phyloP scores from a whole-genome alignment of 23 red algal species.

The Rhodosorus marinus region DNA sequence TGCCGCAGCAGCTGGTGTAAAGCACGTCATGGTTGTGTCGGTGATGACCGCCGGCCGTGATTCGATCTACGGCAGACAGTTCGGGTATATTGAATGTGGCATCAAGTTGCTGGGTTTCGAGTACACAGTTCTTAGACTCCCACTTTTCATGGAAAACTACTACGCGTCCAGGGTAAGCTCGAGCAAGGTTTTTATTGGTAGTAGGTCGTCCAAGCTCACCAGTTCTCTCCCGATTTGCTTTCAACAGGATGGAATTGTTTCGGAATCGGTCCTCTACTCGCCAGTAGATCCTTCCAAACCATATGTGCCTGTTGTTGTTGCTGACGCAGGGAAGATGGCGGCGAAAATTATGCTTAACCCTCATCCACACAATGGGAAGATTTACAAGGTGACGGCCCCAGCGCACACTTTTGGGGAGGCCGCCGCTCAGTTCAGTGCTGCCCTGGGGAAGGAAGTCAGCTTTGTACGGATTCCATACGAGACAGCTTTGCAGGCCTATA shows the following conservation, averaged over 20 bases:
- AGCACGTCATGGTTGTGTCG: background rate
- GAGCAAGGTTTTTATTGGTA: no score
- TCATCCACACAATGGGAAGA: background rate
- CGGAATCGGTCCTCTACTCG: background rate
- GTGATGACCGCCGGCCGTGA: background rate
- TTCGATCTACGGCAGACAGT: background rate
- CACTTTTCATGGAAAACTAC: background rate
- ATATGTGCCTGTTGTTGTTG: background rate
- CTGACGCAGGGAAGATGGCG: background rate
- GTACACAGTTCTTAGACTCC: background rate
- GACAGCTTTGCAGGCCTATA: background rate
- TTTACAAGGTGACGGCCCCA: background rate
- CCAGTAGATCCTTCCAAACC: background rate
- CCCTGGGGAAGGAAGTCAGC: background rate
- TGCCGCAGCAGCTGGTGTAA: background rate
- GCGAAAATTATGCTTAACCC: background rate
- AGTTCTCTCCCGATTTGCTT: no score
- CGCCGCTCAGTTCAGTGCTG: background rate
- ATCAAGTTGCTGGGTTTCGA: background rate
- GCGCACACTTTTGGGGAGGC: background rate
- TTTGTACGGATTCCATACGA: background rate
- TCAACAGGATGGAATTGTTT: background rate
- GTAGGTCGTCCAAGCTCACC: no score
- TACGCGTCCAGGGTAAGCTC: no score
- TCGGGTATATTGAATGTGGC: background rate